Evolutionary conservation across 1,139 yeast species (phyloP).

Genomic region (Yamadazyma pseudoaaseri): DNA sequence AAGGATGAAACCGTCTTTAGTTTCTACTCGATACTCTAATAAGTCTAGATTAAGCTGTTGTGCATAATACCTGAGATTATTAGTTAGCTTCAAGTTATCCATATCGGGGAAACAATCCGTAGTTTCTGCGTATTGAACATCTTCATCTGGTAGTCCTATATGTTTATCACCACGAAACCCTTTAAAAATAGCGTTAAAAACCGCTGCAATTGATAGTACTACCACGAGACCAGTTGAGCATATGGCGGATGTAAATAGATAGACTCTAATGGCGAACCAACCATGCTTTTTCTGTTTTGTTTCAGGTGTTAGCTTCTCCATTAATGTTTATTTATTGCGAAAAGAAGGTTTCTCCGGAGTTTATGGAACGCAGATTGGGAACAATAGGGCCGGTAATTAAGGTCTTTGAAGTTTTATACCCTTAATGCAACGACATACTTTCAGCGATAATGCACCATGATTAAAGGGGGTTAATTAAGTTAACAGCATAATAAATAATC

Average conservation of each 20-base stretch:
- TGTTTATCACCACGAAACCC: conserved; percentile 20
- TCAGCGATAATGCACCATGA: no score
- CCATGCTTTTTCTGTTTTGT: conserved; percentile 18
- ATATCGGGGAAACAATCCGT: conserved; percentile 29
- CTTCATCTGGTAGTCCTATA: conserved; percentile 13
- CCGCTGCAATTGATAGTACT: conserved; percentile 24
- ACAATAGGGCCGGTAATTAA: no score
- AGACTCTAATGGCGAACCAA: conserved; percentile 17
- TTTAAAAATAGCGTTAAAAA: conserved; percentile 26
- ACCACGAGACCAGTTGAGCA: conserved; percentile 30
- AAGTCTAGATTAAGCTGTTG: conserved; percentile 58
- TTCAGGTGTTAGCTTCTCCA: conserved; percentile 17
- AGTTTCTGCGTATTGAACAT: conserved; percentile 16
- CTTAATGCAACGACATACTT: no score
- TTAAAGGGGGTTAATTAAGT: no score
- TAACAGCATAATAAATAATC: no score
- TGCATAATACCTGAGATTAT: conserved; percentile 61
- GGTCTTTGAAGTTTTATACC: no score
- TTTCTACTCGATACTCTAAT: conserved; percentile 57
- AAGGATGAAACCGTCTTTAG: conserved; percentile 79
- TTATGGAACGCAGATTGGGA: no score
- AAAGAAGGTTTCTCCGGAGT: no score
- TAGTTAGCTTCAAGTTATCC: conserved; percentile 25
- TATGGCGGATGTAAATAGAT: conserved; percentile 25
- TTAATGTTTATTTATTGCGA: conserved; percentile 15